phyloP scores from a whole-genome alignment of 2,329 filamentous ascomycete species.

The Fusarium pseudocircinatum region DNA sequence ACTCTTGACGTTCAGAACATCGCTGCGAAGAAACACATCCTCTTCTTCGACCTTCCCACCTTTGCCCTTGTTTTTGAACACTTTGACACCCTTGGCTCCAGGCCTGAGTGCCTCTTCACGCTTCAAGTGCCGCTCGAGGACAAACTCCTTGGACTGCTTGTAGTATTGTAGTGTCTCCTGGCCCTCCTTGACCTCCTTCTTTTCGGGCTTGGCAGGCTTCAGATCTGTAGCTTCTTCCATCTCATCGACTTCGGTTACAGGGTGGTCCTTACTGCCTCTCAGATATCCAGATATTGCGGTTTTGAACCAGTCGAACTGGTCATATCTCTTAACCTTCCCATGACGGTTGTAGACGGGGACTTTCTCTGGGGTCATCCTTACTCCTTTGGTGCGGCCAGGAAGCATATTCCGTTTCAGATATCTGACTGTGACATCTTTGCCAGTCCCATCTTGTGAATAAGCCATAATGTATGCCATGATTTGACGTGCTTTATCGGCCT shows the following conservation, averaged over 20 bases:
- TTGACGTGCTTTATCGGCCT: constrained; percentile 87
- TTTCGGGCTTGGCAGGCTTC: constrained; percentile 75
- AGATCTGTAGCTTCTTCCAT: constrained; percentile 82
- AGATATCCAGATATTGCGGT: constrained; percentile 78
- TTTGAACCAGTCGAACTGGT: constrained; percentile 90
- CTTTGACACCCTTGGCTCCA: constrained; percentile 73
- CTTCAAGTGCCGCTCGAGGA: constrained; percentile 85
- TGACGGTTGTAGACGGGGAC: constrained; percentile 80
- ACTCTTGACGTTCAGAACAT: constrained; percentile 87
- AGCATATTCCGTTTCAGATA: constrained; percentile 85
- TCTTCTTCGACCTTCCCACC: constrained; percentile 78
- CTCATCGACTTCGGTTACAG: constrained; percentile 77
- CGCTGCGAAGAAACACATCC: constrained; percentile 80
- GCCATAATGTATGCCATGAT: constrained; percentile 90
- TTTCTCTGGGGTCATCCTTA: constrained; percentile 81
- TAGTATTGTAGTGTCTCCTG: constrained; percentile 88
- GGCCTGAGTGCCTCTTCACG: constrained; percentile 88
- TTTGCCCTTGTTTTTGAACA: constrained; percentile 79
- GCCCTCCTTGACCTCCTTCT: constrained; percentile 77
- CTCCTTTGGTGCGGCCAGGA: constrained; percentile 90
- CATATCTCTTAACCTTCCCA: constrained; percentile 80
- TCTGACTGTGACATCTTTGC: constrained; percentile 92
- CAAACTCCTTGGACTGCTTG: constrained; percentile 85
- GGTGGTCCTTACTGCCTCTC: constrained; percentile 58
- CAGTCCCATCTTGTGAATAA: constrained; percentile 83